These are phyloP conservation scores for Eugenia klotzschiana DNA, from an alignment of 441 rosid species.

Conservation along the genomic window DNA sequence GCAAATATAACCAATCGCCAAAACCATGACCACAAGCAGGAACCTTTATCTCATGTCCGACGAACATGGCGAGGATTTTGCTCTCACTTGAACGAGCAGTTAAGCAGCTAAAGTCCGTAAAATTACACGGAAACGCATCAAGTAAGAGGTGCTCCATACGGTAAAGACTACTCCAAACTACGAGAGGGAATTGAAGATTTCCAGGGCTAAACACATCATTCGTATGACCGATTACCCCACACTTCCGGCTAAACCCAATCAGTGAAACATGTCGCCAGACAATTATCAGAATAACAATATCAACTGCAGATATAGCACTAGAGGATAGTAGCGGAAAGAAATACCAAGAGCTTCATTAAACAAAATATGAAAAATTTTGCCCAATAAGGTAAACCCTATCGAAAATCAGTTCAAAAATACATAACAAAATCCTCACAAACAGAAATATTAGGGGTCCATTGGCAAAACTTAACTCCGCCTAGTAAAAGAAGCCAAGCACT, in stretches of 20 bases:
- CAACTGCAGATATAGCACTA: background rate
- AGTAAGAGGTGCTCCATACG: no score
- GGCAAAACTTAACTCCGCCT: background rate
- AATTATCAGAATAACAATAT: background rate
- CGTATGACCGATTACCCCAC: background rate
- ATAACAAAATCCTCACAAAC: background rate
- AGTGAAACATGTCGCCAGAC: background rate
- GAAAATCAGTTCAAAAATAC: background rate
- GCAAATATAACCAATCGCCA: background rate
- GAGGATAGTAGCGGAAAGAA: background rate
- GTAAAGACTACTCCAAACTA: background rate
- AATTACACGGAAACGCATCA: no score
- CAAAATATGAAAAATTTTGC: background rate
- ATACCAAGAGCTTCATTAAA: background rate
- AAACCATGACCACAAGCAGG: background rate
- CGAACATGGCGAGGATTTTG: no score
- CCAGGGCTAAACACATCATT: background rate
- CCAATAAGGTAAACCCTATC: background rate
- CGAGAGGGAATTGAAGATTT: background rate
- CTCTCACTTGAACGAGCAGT: no score
- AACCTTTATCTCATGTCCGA: background rate
- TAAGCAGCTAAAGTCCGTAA: no score
- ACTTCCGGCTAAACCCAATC: background rate
- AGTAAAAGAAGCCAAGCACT: constrained; percentile 10
- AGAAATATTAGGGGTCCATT: background rate